Percentiles rank a stretch among this genome's conserved stretches.
phyloP scores from a whole-genome alignment of 2,329 filamentous ascomycete genomes.

The Colletotrichum higginsianum region DNA sequence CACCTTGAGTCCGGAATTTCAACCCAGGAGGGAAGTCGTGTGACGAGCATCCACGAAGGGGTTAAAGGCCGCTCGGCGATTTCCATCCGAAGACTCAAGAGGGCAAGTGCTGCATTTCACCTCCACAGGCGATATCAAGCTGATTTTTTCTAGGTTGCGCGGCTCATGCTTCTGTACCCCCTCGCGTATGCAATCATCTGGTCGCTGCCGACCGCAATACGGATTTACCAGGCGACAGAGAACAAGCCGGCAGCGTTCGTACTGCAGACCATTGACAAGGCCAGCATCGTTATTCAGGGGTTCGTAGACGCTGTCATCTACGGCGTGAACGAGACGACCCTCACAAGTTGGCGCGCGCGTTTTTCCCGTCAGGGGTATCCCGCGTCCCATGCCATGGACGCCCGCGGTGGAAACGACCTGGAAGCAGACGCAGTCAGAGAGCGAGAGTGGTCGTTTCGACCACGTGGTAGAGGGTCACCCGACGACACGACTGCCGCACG shows the following conservation, averaged over 20 bases:
- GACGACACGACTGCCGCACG: neutral
- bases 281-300: slow-evolving; percentile 58
- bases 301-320: slow-evolving; percentile 59
- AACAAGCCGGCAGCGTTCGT: slow-evolving; percentile 53
- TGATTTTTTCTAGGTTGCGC: slow-evolving; percentile 50
- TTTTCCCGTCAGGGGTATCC: slow-evolving; percentile 14
- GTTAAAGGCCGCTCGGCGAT: neutral
- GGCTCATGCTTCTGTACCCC: slow-evolving; percentile 60
- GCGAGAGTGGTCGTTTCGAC: neutral
- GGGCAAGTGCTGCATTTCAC: slow-evolving; percentile 21
- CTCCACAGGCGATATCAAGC: slow-evolving; percentile 1
- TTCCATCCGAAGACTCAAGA: slow-evolving; percentile 45
- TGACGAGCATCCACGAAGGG: slow-evolving; percentile 8
- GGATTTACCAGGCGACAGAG: slow-evolving; percentile 56
- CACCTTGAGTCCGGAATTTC: slow-evolving; percentile 3
- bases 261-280: slow-evolving; percentile 55
- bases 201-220: slow-evolving; percentile 57
- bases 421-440: neutral
- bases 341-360: slow-evolving; percentile 26
- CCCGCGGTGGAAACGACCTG: neutral
- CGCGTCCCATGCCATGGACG: neutral
- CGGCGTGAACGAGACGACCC: slow-evolving; percentile 45
- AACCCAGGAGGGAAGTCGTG: slow-evolving; percentile 7
- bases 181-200: slow-evolving; percentile 59
- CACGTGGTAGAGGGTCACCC: neutral